Conservation (phyloP, 1,284 basidiomycete species). For the Cutaneotrichosporon sp. region DNA sequence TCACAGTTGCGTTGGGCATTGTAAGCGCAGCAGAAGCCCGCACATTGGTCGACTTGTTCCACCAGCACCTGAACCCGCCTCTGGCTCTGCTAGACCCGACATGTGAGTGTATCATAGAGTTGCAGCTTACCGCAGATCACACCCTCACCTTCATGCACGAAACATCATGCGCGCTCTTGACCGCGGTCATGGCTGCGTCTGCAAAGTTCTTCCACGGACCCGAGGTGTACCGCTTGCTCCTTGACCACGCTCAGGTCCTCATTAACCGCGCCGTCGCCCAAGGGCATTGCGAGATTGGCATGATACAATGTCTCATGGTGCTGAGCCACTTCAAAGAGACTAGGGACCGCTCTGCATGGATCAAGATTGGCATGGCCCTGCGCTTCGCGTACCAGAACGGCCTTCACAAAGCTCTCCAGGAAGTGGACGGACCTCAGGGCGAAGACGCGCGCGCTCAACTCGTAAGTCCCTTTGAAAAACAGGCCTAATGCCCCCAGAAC, state of each 20-base stretch:
- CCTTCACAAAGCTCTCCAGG: not conserved
- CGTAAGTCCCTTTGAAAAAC: too few relatives aligned
- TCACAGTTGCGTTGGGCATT: not conserved
- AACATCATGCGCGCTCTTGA: not conserved
- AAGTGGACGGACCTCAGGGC: not conserved
- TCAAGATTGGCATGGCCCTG: conserved; percentile 6
- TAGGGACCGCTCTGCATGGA: not conserved
- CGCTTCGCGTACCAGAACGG: not conserved
- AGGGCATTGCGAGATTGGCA: conserved; percentile 1
- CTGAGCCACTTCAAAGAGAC: conserved; percentile 1
- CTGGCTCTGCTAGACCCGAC: not conserved
- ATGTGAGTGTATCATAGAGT: not conserved
- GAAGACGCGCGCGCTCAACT: not conserved
- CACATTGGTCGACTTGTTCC: conserved; percentile 2
- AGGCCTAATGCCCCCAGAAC: not conserved
- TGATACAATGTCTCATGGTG: conserved; percentile 5
- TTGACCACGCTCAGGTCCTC: conserved; percentile 1
- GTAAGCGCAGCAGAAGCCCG: not conserved
- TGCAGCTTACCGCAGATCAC: not conserved
- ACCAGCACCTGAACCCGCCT: conserved; percentile 1
- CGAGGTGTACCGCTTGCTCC: not conserved
- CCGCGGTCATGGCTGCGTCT: not conserved
- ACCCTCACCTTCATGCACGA: conserved; percentile 3
- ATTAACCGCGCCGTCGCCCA: conserved; percentile 1
- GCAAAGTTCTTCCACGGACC: conserved; percentile 1